Evolutionary conservation across 75 land plant genomes (phyloP).

Genomic region (Selaginella moellendorffii): DNA sequence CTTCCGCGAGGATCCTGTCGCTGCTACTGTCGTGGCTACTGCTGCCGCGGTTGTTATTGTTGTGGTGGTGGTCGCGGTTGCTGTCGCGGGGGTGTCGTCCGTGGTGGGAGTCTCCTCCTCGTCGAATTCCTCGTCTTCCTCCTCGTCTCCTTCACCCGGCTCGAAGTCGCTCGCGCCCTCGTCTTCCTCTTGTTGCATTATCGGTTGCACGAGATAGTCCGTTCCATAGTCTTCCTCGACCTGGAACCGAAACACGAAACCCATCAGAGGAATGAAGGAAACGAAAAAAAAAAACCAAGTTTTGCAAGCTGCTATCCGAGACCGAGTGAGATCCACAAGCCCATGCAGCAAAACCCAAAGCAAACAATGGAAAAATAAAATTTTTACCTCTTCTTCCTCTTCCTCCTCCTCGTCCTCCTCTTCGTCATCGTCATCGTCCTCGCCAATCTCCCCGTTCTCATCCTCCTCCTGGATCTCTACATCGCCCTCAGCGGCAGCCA

Average conservation of each 20-base stretch:
- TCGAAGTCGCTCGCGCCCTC: slow-evolving; percentile 50
- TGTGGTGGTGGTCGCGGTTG: too few relatives aligned
- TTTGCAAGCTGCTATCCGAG: not conserved
- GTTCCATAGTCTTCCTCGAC: slow-evolving; percentile 43
- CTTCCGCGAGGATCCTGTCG: not conserved
- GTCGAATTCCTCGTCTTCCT: slow-evolving; percentile 30
- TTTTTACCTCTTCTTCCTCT: slow-evolving; percentile 13
- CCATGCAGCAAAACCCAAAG: slow-evolving; percentile 11
- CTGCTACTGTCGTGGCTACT: not conserved
- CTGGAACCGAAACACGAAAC: not conserved
- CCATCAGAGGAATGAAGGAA: not conserved
- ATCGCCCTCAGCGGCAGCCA: slow-evolving; percentile 8
- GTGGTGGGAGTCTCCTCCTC: slow-evolving; percentile 34
- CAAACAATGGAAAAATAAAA: too few relatives aligned
- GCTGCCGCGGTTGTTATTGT: too few relatives aligned
- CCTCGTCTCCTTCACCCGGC: slow-evolving; percentile 27
- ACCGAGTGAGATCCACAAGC: slow-evolving; percentile 6
- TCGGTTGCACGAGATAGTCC: slow-evolving; percentile 49
- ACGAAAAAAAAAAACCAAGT: not conserved
- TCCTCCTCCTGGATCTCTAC: slow-evolving; percentile 18
- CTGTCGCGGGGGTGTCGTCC: not conserved
- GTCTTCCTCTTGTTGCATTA: slow-evolving; percentile 33
- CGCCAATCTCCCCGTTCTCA: slow-evolving; percentile 15
- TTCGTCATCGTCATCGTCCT: slow-evolving; percentile 19
- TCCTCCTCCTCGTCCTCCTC: slow-evolving; percentile 18